These are phyloP conservation scores for Ilyonectria robusta DNA, from an alignment of 2,329 filamentous ascomycete species.

Conservation along the genomic window DNA sequence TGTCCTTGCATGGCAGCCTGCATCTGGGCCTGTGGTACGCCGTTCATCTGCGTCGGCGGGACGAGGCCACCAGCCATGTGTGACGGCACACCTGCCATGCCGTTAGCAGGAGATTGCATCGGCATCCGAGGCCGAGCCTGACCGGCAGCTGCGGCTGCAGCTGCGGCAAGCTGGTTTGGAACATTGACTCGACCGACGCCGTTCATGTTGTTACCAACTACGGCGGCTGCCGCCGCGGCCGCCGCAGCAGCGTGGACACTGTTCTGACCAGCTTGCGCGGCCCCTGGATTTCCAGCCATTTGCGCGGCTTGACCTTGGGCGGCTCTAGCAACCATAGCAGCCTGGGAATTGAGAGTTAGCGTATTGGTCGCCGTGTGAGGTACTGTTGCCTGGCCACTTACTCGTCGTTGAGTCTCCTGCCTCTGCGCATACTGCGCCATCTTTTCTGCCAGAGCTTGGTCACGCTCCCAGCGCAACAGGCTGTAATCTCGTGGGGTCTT, in stretches of 20 bases:
- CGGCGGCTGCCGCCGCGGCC: conserved; percentile 41
- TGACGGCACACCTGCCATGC: conserved; percentile 63
- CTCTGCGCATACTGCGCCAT: conserved; percentile 70
- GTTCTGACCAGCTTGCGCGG: conserved; percentile 50
- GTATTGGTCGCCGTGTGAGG: conserved; percentile 25
- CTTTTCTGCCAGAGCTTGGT: conserved; percentile 76
- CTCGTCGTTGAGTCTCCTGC: conserved; percentile 71
- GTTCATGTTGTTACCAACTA: conserved; percentile 48
- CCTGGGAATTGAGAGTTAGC: conserved; percentile 51
- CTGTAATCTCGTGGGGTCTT: conserved; percentile 95
- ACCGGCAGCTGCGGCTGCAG: conserved; percentile 56
- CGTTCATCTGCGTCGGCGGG: conserved; percentile 72
- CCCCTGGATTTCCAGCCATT: conserved; percentile 59
- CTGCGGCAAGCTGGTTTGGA: conserved; percentile 61
- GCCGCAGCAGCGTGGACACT: conserved; percentile 46
- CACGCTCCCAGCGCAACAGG: conserved; percentile 87
- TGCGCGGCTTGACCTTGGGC: conserved; percentile 62
- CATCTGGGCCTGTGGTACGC: conserved; percentile 79
- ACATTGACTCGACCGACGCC: conserved; percentile 57
- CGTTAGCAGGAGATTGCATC: conserved; percentile 67
- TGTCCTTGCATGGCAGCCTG: conserved; percentile 68
- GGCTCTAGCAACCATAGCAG: conserved; percentile 62
- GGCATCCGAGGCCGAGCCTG: conserved; percentile 67
- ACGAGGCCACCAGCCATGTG: conserved; percentile 66
- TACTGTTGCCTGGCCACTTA: conserved; percentile 53